Base-by-base conservation (phyloP, 805 yeast species). In the Scheffersomyces ergatensis region DNA sequence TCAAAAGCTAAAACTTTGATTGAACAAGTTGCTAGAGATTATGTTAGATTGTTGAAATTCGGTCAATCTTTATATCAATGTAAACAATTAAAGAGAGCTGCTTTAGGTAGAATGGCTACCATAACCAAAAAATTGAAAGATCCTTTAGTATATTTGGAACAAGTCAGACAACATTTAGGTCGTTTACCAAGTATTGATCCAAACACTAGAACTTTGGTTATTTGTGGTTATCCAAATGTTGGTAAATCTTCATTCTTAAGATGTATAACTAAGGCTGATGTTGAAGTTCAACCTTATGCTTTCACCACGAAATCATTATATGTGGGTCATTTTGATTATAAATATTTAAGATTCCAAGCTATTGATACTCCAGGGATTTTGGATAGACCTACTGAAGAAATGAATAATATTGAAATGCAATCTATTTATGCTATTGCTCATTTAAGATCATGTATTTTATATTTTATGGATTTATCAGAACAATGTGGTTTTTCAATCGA, bases 391-490 rank as follows among this genome's bases (percentile, higher is more conserved):
- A 89, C 97, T 34, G 99, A 93, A 68, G 99, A 93, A 64, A 93
- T 93, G 99, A 93, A 93, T 76, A 93, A 93, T 70, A 93, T 93
- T 66, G 99, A 93, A 74, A 93, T 93, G 99, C 99, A 93, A 74
- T 86, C 96, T 37, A 93, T 93, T 59, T 93, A 93, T 59, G 99
- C 99, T 47, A 89, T 93, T 75, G 99, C 99, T 25, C 99, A 93
- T 69, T 80, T 93, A 66, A 82, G 98, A 63, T 90, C 98, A 21
- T 88, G 97, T 65, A 96, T 93, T 34, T 70, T 93, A 59, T 93
- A 93, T 72, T 93, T 93, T 62, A 93, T 93, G 99, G 99, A 93
- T 76, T 77, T 92, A 54, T 87, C 96, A 25, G 99, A 93, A 74
- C 98, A 92, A 77, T 93, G 99, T 80, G 99, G 99, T 37, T 93